Evolutionary conservation across 805 yeast species (phyloP).

Genomic region (Komagataella phaffii): DNA sequence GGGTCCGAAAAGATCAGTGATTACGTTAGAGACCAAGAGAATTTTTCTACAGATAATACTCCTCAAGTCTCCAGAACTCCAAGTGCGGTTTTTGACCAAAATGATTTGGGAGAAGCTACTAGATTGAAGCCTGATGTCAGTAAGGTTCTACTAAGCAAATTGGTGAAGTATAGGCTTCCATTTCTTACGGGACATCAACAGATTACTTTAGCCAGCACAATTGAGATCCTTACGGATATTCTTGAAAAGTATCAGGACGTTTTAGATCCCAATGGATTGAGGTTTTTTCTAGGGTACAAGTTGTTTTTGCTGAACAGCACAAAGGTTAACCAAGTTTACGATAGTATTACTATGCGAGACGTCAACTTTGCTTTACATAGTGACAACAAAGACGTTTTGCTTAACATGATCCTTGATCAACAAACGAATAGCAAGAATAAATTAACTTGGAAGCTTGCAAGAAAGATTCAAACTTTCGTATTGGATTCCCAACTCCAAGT

Average conservation of each 20-base stretch:
- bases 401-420: conserved; percentile 31
- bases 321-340: conserved; percentile 9
- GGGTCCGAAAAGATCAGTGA: background rate
- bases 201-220: conserved; percentile 58
- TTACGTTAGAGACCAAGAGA: background rate
- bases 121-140: conserved; percentile 17
- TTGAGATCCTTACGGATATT: conserved; percentile 49
- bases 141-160: conserved; percentile 37
- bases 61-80: background rate
- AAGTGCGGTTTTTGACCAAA: background rate
- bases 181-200: conserved; percentile 86
- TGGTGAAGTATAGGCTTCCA: conserved; percentile 59
- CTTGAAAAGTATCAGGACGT: conserved; percentile 25
- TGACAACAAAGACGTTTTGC: conserved; percentile 55
- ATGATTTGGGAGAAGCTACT: conserved; percentile 2
- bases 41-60: background rate
- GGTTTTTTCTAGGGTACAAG: conserved; percentile 60
- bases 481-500: conserved; percentile 45
- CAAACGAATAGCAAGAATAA: conserved; percentile 8
- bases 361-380: conserved; percentile 81
- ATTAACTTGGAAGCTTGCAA: conserved; percentile 46
- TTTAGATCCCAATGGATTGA: conserved; percentile 52
- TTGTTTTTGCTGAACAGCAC: conserved; percentile 36
- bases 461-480: conserved; percentile 50
- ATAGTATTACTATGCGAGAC: conserved; percentile 61